Evolutionary conservation across 1,139 yeast genomes (phyloP).

Genomic region (Sugiyamaella neomexicana): DNA sequence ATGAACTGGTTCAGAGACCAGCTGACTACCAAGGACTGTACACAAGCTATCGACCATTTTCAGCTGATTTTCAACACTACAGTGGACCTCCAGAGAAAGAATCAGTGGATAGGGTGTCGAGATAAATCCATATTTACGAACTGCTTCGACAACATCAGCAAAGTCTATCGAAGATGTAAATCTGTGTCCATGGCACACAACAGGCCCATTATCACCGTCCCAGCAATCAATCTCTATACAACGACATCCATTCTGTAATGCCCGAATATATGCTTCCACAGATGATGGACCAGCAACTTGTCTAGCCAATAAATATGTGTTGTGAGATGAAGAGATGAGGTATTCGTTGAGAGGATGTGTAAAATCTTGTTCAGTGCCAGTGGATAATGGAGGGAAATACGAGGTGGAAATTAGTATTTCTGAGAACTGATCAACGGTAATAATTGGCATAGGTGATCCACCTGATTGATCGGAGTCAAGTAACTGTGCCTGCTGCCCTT

Average conservation of each 20-base stretch:
- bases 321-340: slow-evolving; percentile 89
- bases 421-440: slow-evolving; percentile 55
- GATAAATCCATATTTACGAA: slow-evolving; percentile 82
- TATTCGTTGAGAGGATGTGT: slow-evolving; percentile 78
- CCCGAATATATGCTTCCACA: slow-evolving; percentile 86
- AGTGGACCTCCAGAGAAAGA: slow-evolving; percentile 83
- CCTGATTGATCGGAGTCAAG: neutral
- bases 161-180: slow-evolving; percentile 74
- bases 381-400: slow-evolving; percentile 41
- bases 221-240: slow-evolving; percentile 93
- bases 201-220: slow-evolving; percentile 85
- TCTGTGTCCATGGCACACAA: slow-evolving; percentile 86
- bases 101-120: slow-evolving; percentile 82
- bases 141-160: slow-evolving; percentile 65
- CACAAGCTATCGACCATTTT: slow-evolving; percentile 54
- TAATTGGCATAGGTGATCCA: slow-evolving; percentile 9
- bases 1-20: slow-evolving; percentile 50
- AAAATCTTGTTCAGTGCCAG: slow-evolving; percentile 47
- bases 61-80: slow-evolving; percentile 64
- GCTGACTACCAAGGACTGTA: slow-evolving; percentile 57
- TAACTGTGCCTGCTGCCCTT: neutral
- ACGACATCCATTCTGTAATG: slow-evolving; percentile 86
- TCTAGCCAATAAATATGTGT: slow-evolving; percentile 84
- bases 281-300: slow-evolving; percentile 93
- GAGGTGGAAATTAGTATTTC: slow-evolving; percentile 53